Conservation (phyloP, 345 rosid species). For the Carallia brachiata region DNA sequence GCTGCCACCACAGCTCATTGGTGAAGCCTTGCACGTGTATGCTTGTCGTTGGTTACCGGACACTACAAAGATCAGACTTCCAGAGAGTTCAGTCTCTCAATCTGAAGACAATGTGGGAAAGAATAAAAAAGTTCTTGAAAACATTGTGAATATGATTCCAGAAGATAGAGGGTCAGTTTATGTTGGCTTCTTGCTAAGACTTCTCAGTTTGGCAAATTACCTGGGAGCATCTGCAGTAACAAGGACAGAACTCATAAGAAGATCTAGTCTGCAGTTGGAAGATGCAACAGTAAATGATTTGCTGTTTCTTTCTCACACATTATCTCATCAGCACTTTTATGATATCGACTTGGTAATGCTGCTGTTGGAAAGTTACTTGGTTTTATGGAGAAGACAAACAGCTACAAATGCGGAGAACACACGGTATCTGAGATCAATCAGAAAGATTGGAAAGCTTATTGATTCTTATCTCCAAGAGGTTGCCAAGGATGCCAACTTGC, state of each 20-base stretch:
- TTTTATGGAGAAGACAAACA: constrained; percentile 71
- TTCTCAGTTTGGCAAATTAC: constrained; percentile 64
- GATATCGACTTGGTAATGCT: constrained; percentile 72
- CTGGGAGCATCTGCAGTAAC: constrained; percentile 65
- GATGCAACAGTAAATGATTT: constrained; percentile 70
- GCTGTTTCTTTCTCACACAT: constrained; percentile 55
- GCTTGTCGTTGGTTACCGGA: constrained; percentile 91
- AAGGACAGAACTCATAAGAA: constrained; percentile 76
- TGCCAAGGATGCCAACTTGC: constrained; percentile 62
- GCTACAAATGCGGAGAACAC: constrained; percentile 40
- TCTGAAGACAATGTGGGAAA: constrained; percentile 44
- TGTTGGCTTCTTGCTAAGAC: constrained; percentile 74
- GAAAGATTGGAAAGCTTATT: constrained; percentile 62
- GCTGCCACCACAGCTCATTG: constrained; percentile 80
- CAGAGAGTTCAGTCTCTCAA: constrained; percentile 44
- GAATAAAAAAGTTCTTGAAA: constrained; percentile 61
- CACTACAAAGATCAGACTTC: constrained; percentile 37
- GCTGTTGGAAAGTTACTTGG: constrained; percentile 59
- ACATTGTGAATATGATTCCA: constrained; percentile 79
- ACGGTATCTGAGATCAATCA: constrained; percentile 47
- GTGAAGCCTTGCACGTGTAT: constrained; percentile 94
- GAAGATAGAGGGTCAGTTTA: constrained; percentile 83
- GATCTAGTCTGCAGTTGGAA: constrained; percentile 69
- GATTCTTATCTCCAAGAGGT: constrained; percentile 84
- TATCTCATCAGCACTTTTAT: constrained; percentile 44